Conservation (phyloP, 2,329 filamentous ascomycete species). For the Cladosporium sp. region DNA sequence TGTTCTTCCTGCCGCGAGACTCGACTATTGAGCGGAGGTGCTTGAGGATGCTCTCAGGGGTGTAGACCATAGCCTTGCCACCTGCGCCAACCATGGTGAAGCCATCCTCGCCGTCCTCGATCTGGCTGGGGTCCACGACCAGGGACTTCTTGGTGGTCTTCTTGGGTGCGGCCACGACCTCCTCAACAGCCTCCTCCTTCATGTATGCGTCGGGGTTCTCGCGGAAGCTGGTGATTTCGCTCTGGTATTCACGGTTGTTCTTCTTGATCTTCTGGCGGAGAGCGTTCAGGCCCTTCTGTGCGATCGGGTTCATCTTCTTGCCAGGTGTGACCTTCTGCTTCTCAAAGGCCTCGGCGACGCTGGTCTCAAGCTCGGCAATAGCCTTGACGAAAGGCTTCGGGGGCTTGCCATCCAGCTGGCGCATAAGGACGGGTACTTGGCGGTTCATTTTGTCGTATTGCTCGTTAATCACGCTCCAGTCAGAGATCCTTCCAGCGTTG, state of each 20-base stretch:
- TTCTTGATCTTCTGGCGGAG: slow-evolving; percentile 99
- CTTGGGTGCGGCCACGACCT: slow-evolving; percentile 54
- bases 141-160: slow-evolving; percentile 50
- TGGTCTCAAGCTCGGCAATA: slow-evolving; percentile 89
- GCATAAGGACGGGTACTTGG: slow-evolving; percentile 46
- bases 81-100: slow-evolving; percentile 88
- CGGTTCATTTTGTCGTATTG: slow-evolving; percentile 64
- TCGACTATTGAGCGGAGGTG: slow-evolving; percentile 91
- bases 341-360: slow-evolving; percentile 87
- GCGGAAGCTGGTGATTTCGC: slow-evolving; percentile 83
- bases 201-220: slow-evolving; percentile 84
- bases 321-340: slow-evolving; percentile 87
- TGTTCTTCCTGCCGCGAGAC: slow-evolving; percentile 98
- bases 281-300: slow-evolving; percentile 89
- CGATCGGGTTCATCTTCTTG: slow-evolving; percentile 99
- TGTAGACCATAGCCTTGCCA: slow-evolving; percentile 86
- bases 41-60: slow-evolving; percentile 97
- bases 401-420: slow-evolving; percentile 67
- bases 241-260: slow-evolving; percentile 92
- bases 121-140: slow-evolving; percentile 52
- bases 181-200: slow-evolving; percentile 78
- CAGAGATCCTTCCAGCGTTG: slow-evolving; percentile 95
- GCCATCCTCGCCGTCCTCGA: slow-evolving; percentile 72
- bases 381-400: slow-evolving; percentile 93
- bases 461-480: slow-evolving; percentile 80